Base-by-base conservation (phyloP, 192 early-diverging fungal species). In the Entomortierella beljakovae region DNA sequence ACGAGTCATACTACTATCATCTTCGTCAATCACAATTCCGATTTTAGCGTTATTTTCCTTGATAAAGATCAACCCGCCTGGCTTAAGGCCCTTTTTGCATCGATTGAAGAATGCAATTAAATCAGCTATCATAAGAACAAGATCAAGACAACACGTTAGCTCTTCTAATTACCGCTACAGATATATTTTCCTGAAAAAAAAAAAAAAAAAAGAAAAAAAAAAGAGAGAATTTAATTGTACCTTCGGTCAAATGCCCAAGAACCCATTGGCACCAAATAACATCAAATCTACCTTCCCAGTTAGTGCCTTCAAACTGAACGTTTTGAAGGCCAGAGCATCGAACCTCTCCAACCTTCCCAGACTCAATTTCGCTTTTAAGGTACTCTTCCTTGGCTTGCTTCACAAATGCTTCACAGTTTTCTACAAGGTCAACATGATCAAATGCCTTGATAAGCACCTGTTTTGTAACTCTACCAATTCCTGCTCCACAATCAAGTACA, bases 211-310 rank as follows among this genome's bases (percentile, higher is more conserved):
- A 13, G 37, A 13, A 40, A 40, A 13, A 40, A 40, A 9, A 9
- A 40, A 13, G 6, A 40, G 6, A 13, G 37, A 40, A 9, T 25
- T 22, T 46, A 25, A 25, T 33, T 63, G 53, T 83, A 94, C 93
- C 91, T 70, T 98, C 94, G 3, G 92, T 97, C 64, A 98, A 85
- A 82, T 98, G 96, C 26, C 93, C 91, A 26, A 99, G 81, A 1
- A 98, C 96, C 97, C 97, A 99, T 82, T 99, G 97, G 73, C 92
- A 95, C 97, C 97, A 99, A 35, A 99, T 94, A n/a, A 96, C 81
- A 64, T 97, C 94, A 82, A 98, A 99, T 22, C 89, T 83, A 1
- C 80, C 83, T 23, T 83, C 63, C 32, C 88, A 84, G 0, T 93
- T 92, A 18, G 65, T 72, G 68, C 97, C 97, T 23, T 90, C 86